These are phyloP conservation scores for Syzygium grande DNA, from an alignment of 345 rosid genomes.

Conservation along the genomic window DNA sequence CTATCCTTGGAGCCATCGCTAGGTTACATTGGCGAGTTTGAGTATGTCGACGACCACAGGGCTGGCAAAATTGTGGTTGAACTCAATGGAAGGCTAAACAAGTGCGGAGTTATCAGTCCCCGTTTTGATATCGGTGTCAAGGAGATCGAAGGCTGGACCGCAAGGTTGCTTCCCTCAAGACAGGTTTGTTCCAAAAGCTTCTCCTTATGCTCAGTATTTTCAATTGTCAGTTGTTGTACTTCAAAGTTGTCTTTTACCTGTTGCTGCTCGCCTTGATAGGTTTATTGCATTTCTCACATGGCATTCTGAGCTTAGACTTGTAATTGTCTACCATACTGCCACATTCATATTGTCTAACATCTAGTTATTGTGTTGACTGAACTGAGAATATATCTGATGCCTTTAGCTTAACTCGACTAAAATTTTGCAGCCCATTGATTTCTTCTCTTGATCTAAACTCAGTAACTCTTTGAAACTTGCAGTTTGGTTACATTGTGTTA, in stretches of 20 bases:
- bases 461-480: background rate
- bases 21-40: constrained; percentile 47
- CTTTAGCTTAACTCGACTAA: background rate
- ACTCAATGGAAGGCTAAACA: constrained; percentile 41
- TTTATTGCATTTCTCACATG: background rate
- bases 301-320: background rate
- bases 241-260: background rate
- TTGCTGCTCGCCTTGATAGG: background rate
- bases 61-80: constrained; percentile 42
- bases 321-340: background rate
- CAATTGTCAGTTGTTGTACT: background rate
- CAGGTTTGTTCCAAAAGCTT: constrained; percentile 18
- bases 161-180: constrained; percentile 44
- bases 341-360: background rate
- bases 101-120: constrained; percentile 51
- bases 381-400: background rate
- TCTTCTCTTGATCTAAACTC: background rate
- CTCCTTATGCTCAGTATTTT: background rate
- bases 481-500: constrained; percentile 44
- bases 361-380: background rate
- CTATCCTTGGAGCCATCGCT: background rate
- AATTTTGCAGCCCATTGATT: background rate
- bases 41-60: constrained; percentile 44
- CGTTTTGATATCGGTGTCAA: constrained; percentile 39
- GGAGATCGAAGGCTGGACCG: constrained; percentile 48